These are phyloP conservation scores for Saprolegnia parasitica DNA, from an alignment of 352 stramenopile genomes.

Conservation along the genomic window DNA sequence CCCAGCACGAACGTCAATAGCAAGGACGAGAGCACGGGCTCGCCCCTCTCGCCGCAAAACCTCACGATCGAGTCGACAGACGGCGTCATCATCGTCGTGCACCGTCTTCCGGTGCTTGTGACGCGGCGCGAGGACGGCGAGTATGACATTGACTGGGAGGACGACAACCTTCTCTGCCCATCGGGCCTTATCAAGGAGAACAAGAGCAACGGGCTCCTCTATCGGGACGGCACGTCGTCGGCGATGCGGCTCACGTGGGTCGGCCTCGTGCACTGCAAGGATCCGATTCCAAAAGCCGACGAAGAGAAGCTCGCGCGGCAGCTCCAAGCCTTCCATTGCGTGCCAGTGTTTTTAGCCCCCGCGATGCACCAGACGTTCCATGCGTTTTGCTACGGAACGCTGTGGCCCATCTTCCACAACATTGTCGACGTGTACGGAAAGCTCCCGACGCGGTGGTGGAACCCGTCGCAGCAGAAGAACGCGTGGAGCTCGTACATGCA, in stretches of 20 bases:
- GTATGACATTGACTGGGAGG: conserved; percentile 84
- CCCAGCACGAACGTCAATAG: background rate
- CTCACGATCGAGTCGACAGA: conserved; percentile 91
- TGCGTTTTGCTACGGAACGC: conserved; percentile 95
- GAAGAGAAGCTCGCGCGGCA: conserved; percentile 69
- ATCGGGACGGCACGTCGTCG: conserved; percentile 36
- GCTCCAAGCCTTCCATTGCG: conserved; percentile 91
- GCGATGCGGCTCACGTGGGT: conserved; percentile 85
- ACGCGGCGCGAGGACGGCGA: conserved; percentile 55
- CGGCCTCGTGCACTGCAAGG: conserved; percentile 72
- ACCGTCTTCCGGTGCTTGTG: conserved; percentile 93
- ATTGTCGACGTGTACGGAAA: conserved; percentile 95
- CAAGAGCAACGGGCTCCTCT: conserved; percentile 27
- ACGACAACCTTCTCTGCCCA: conserved; percentile 83
- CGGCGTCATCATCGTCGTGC: conserved; percentile 95
- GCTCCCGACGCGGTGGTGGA: conserved; percentile 79
- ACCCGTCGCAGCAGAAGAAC: conserved; percentile 75
- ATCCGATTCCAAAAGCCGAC: conserved; percentile 72
- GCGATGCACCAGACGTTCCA: conserved; percentile 84
- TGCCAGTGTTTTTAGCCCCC: conserved; percentile 94
- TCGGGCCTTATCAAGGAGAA: conserved; percentile 67
- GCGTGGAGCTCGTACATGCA: conserved; percentile 94
- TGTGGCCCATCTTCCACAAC: conserved; percentile 98
- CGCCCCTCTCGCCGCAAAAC: conserved; percentile 49
- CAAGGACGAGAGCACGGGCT: background rate